Base-by-base conservation (phyloP, 75 land plant genomes). In the Ceratopteris richardii region DNA sequence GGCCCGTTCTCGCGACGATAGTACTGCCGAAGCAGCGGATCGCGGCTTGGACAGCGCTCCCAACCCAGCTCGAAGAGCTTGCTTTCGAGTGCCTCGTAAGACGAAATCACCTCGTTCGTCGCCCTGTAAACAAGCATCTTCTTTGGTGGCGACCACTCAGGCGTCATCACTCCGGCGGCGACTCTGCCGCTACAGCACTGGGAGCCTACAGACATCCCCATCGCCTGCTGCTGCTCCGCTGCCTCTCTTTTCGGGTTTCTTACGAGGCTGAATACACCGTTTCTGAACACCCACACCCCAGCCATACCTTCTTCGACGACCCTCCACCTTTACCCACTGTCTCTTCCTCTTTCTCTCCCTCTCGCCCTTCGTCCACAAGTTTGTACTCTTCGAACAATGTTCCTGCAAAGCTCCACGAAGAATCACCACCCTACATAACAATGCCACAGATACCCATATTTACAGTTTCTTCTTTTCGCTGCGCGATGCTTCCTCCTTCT, bases 211-310 rank as follows among this genome's bases (percentile, higher is more conserved):
- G 7, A 3, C 9, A 3, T 9, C 37, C 37, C 37, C 3, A 9
- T 33, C 9, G 7, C 37, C 3, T 9, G 7, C 9, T 9, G 7
- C 62, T 44, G 20, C 52, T 57, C 64, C 31, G 44, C 16, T 26
- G 73, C 48, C 39, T 68, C 67, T 28, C 57, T 75, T 24, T 39
- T 56, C 41, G 81, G 78, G 37, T 82, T 74, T 54, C 66, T 65
- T 22, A 82, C 80, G 17, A 79, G 68, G 21, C 77, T 56, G 19
- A 80, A 69, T 29, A 82, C 90, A 5, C 90, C 90, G 60, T 80
- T 73, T 67, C 72, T 77, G 77, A 86, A 86, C 47, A 77, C 76
- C 90, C 90, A 86, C 64, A 86, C 90, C 25, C 83, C 83, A 0
- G 80, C 68, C 83, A 81, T 81, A 25, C 18, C 56, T 36, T 14